Percentiles rank a stretch among this genome's conserved stretches.
These are phyloP conservation scores for Tolypocladium ovalisporum DNA, from an alignment of 2,329 filamentous ascomycete genomes.

Conservation along the genomic window DNA sequence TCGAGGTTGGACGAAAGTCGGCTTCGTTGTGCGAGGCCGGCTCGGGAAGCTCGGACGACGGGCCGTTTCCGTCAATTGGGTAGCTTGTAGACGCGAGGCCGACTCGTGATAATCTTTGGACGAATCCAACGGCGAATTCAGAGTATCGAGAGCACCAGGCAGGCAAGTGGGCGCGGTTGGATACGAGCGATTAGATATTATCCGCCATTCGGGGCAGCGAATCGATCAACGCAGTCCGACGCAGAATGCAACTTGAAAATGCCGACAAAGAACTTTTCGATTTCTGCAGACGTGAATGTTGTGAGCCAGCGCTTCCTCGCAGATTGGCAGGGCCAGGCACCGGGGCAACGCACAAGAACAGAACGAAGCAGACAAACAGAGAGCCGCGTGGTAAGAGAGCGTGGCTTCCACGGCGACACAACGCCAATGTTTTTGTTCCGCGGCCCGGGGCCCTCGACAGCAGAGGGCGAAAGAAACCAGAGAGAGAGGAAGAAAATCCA, in stretches of 20 bases:
- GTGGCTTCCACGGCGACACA: neutral
- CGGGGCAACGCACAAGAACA: neutral
- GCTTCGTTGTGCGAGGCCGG: slow-evolving; percentile 1
- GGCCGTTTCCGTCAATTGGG: neutral
- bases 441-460: neutral
- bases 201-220: neutral
- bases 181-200: neutral
- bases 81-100: neutral
- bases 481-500: slow-evolving; percentile 4
- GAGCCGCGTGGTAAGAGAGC: neutral
- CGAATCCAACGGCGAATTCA: neutral
- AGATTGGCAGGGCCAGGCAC: neutral
- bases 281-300: neutral
- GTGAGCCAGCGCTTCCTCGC: neutral
- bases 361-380: neutral
- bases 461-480: neutral
- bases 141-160: neutral
- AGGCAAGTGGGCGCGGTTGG: neutral
- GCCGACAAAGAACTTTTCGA: neutral
- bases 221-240: neutral
- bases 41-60: neutral
- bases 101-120: neutral
- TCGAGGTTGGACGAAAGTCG: neutral
- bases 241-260: neutral
- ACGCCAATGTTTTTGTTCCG: neutral